Conservation (phyloP, 768 basidiomycete species). For the Mycena leptocephala region DNA sequence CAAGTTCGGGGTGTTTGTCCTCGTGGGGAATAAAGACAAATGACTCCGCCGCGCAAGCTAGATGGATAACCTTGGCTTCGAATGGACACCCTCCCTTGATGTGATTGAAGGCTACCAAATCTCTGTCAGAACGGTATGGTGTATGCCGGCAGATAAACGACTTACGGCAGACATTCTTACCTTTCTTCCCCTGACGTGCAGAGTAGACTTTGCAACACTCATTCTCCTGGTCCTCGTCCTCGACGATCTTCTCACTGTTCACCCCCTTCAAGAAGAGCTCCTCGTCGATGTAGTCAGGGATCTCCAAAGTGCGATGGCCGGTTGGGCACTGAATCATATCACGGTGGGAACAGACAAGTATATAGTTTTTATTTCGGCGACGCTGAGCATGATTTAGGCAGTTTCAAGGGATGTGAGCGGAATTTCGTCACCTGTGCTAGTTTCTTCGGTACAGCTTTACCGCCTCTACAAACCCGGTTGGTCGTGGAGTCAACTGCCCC, state of each 20-base stretch:
- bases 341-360: conserved; percentile 18
- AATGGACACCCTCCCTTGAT: conserved; percentile 11
- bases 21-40: conserved; percentile 10
- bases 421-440: neutral
- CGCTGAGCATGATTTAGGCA: neutral
- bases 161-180: conserved; percentile 16
- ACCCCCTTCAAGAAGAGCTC: conserved; percentile 14
- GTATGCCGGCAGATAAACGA: neutral
- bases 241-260: conserved; percentile 9
- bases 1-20: conserved; percentile 22
- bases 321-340: conserved; percentile 16
- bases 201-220: conserved; percentile 15
- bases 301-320: conserved; percentile 9
- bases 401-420: neutral
- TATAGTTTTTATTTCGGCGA: conserved; percentile 11
- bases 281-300: conserved; percentile 6
- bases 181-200: conserved; percentile 12
- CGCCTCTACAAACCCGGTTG: neutral
- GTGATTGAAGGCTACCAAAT: conserved; percentile 18
- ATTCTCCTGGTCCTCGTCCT: conserved; percentile 13
- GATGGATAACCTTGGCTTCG: conserved; percentile 9
- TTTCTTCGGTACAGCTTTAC: too few relatives aligned
- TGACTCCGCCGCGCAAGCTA: conserved; percentile 11
- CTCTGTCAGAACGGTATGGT: neutral
- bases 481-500: conserved; percentile 7